Evolutionary conservation across 2,329 filamentous ascomycete species (phyloP), one percentile per base, ranked within the genome.

Genomic region (Blumeria hordei): DNA sequence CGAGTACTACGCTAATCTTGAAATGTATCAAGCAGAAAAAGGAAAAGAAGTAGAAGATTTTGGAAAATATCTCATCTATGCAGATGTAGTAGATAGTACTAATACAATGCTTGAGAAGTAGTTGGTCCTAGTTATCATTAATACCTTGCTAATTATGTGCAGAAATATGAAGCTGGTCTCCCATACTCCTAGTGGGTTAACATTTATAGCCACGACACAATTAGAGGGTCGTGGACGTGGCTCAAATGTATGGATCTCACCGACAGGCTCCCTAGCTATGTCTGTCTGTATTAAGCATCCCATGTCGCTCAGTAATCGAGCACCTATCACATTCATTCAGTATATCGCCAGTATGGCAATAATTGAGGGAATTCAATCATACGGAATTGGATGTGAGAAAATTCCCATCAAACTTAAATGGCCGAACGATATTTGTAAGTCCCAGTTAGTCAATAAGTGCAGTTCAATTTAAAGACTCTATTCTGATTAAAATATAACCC

Each of bases 181-280:
- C 5, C 78, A 75, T 47, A 74, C 96, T 0, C 86, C 88, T 0
- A 80, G 77, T 0, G 92, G 92, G n/a, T 88, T 94, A 65, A 94
- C 88, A 0, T 73, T 86, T 10, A 83, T 84, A 0, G 90, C 92
- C 0, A 92, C 88, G 0, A 87, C 83, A 0, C 90, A 96, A 67
- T 73, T 95, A 6, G 85, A 88, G 0, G 92, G 83, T 7, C 80
- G 92, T 39, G 92, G 92, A 7, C 82, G 92, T 9, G 92, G 92
- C 3, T 81, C 76, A 35, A 98, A 98, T 62, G 85, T 95, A 57
- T 98, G 92, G 92, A 80, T 98, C 4, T 87, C 88, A 0, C 92
- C 92, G 0, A 77, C 85, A 0, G 92, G 92, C 0, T 80, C 79
- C 37, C 74, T 96, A 6, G 83, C 95, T 66, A 92, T 94, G 69